Percentiles rank a stretch among this genome's conserved stretches.
Evolutionary conservation across 2,329 filamentous ascomycete genomes (phyloP).

Genomic region (Hypoxylon sp.): DNA sequence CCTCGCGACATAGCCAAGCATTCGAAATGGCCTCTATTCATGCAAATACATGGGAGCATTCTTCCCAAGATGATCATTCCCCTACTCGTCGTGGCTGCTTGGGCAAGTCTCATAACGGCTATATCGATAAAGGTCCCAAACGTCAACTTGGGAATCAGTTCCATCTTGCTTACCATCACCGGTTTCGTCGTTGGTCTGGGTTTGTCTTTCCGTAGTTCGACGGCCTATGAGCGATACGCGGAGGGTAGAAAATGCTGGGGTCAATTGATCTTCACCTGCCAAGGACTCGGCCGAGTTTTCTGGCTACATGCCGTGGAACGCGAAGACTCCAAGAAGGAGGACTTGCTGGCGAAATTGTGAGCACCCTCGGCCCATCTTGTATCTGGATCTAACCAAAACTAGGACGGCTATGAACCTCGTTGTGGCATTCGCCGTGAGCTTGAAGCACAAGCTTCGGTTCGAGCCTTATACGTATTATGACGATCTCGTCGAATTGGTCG

Average conservation of each 20-base stretch:
- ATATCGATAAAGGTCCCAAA: constrained; percentile 64
- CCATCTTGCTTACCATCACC: constrained; percentile 83
- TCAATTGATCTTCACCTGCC: constrained; percentile 71
- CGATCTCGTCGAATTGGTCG: constrained; percentile 78
- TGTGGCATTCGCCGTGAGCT: constrained; percentile 80
- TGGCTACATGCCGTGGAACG: constrained; percentile 83
- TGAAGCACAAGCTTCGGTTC: constrained; percentile 88
- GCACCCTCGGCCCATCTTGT: constrained; percentile 35
- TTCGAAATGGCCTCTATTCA: constrained; percentile 83
- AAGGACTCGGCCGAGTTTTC: constrained; percentile 81
- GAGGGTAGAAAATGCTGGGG: constrained; percentile 77
- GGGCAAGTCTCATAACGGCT: constrained; percentile 77
- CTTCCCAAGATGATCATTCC: constrained; percentile 83
- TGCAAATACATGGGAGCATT: constrained; percentile 82
- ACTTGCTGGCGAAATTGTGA: constrained; percentile 74
- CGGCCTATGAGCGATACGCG: constrained; percentile 79
- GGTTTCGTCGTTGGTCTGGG: constrained; percentile 87
- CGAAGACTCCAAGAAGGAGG: constrained; percentile 72
- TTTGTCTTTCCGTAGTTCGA: constrained; percentile 82
- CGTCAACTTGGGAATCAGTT: constrained; percentile 68
- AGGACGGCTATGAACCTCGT: constrained; percentile 81
- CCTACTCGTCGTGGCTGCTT: constrained; percentile 72
- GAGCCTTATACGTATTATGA: constrained; percentile 85
- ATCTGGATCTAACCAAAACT: constrained; percentile 33
- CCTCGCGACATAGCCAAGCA: constrained; percentile 80